Base-by-base conservation (phyloP, 179 eudicot genomes). In the Silene coronaria region DNA sequence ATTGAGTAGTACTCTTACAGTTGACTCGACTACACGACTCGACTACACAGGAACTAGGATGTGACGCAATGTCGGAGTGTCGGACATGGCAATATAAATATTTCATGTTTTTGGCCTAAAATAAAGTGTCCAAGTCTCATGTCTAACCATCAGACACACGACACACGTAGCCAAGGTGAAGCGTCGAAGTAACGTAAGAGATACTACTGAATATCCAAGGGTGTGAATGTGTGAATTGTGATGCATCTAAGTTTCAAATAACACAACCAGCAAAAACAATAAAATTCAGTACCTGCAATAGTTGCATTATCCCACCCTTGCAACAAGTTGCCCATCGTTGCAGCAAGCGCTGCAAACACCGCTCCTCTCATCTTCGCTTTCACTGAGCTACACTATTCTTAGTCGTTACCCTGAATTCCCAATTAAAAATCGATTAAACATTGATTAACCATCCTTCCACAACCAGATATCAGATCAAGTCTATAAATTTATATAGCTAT, bases 261-360 rank as follows among this genome's bases (percentile, higher is more conserved):
- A 17, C n/a, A 51, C n/a, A 51, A 51, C 16, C 57, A 51, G 57
- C 57, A 51, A 51, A 51, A 51, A 51, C 19, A 51, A 17, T 51
- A 4, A 51, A 51, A 51, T 38, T 0, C 45, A 38, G 45, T 38
- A 85, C 88, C 88, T 71, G 88, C 86, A 27, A 85, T 85, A 19
- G 86, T 83, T 30, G 86, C 88, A 77, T 85, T 85, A 69, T 85
- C 88, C 88, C 88, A 85, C 64, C 88, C 88, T 72, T 85, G 88
- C 82, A 83, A 68, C 80, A 85, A 67, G 76, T 83, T 85, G 2
- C 88, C 88, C 85, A 85, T 79, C 3, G 88, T 79, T 28, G 88
- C 88, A 85, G 85, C 82, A 27, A 83, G 24, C 3, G 88, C 88
- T 77, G 86, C 86, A 57, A 83, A 67, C 42, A 85, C 86, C 11